Conservation (phyloP, 352 stramenopile species). For the Nothophytophthora sp. region DNA sequence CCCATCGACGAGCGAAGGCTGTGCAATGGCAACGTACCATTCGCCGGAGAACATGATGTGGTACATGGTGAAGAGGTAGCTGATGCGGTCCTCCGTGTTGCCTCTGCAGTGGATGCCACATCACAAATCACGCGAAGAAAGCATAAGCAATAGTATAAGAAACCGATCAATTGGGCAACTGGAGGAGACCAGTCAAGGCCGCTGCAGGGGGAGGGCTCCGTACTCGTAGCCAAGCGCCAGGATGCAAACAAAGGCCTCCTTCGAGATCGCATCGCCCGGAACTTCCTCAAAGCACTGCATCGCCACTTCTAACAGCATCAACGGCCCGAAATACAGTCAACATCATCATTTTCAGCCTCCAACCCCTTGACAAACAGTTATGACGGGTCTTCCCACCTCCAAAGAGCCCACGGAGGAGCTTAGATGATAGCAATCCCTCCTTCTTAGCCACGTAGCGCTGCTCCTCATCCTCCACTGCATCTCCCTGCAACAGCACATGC, state of each 20-base stretch:
- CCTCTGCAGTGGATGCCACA: slow-evolving; percentile 42
- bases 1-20: no score
- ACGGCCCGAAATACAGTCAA: neutral
- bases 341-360: neutral
- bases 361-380: neutral
- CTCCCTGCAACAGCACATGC: slow-evolving; percentile 39
- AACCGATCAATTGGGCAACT: no score
- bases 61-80: slow-evolving; percentile 89
- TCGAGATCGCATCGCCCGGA: slow-evolving; percentile 56
- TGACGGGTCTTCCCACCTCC: slow-evolving; percentile 50
- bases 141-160: no score
- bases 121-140: slow-evolving; percentile 3
- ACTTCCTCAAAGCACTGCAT: slow-evolving; percentile 69
- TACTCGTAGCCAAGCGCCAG: slow-evolving; percentile 79
- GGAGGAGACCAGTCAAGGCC: no score
- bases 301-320: slow-evolving; percentile 41
- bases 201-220: no score
- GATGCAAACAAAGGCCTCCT: slow-evolving; percentile 76
- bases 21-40: slow-evolving; percentile 35
- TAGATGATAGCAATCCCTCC: slow-evolving; percentile 68
- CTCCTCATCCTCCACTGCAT: slow-evolving; percentile 66
- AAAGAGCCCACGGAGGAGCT: slow-evolving; percentile 74
- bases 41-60: slow-evolving; percentile 71
- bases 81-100: slow-evolving; percentile 88
- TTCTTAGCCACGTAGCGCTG: slow-evolving; percentile 73